Conservation (phyloP, 257 asterid genomes). For the Gentiana dahurica region DNA sequence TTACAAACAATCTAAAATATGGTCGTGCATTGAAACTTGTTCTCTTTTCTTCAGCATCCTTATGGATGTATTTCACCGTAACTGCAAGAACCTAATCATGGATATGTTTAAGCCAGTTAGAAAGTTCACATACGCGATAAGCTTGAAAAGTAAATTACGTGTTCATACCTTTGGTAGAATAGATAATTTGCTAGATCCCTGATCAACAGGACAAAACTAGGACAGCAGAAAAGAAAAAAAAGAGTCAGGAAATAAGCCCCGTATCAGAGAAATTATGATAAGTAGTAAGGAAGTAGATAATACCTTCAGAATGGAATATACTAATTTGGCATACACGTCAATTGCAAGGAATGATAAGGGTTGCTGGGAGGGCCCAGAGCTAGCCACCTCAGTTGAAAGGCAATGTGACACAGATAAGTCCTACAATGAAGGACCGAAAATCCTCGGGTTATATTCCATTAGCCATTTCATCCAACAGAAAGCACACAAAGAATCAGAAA, state of each 20-base stretch:
- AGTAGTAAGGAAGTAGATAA: constrained; percentile 6
- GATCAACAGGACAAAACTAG: constrained; percentile 77
- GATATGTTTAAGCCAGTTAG: constrained; percentile 4
- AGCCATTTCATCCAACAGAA: not conserved
- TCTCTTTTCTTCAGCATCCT: constrained; percentile 73
- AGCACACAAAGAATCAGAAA: not conserved
- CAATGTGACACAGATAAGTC: constrained; percentile 89
- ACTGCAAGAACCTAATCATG: constrained; percentile 68
- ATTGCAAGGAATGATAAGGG: constrained; percentile 89
- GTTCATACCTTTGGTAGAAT: constrained; percentile 77
- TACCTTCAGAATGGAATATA: constrained; percentile 83
- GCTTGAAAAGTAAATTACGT: constrained; percentile 2
- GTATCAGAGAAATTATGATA: not conserved
- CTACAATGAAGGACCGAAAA: constrained; percentile 22
- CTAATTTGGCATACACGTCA: constrained; percentile 77
- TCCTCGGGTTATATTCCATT: not conserved
- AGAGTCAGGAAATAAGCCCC: constrained; percentile 7
- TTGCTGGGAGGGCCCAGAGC: constrained; percentile 58
- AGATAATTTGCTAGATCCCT: constrained; percentile 57
- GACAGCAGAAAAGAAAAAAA: constrained; percentile 12
- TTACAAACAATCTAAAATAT: constrained; percentile 76
- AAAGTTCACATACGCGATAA: constrained; percentile 10
- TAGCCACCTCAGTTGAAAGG: constrained; percentile 64
- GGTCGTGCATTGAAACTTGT: constrained; percentile 77
- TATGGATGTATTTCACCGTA: constrained; percentile 67